These are phyloP conservation scores for Paracorniculantispora psalliotae DNA, from an alignment of 2,329 filamentous ascomycete genomes.

Conservation along the genomic window DNA sequence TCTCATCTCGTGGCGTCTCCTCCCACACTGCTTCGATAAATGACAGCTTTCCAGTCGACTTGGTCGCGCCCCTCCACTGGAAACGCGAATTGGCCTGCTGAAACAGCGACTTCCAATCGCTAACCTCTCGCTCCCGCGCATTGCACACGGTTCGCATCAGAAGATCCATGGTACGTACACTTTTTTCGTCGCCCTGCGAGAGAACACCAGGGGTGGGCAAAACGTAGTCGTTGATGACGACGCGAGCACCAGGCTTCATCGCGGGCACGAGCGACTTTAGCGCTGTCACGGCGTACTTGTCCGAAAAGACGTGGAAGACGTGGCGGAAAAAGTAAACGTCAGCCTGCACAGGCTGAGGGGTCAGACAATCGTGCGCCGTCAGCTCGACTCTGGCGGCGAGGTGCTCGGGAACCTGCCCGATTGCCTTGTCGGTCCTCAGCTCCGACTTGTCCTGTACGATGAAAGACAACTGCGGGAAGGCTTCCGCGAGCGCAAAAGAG, in stretches of 20 bases:
- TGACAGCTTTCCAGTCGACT: conserved; percentile 27
- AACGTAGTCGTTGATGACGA: conserved; percentile 35
- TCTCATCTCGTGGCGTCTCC: neutral
- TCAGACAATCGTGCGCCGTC: conserved; percentile 49
- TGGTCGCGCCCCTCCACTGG: conserved; percentile 27
- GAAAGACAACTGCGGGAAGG: conserved; percentile 30
- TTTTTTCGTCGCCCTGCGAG: conserved; percentile 31
- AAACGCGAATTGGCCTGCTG: conserved; percentile 32
- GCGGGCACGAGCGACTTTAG: conserved; percentile 42
- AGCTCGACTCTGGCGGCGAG: conserved; percentile 32
- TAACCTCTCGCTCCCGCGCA: conserved; percentile 38
- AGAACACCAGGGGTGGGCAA: conserved; percentile 28
- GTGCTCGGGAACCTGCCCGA: conserved; percentile 26
- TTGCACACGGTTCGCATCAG: conserved; percentile 44
- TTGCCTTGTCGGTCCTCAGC: conserved; percentile 32
- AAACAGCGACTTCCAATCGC: conserved; percentile 40
- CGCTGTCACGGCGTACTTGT: conserved; percentile 40
- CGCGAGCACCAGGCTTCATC: conserved; percentile 42
- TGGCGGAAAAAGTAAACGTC: conserved; percentile 51
- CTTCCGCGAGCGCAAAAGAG: conserved; percentile 19
- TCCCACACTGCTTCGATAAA: conserved; percentile 34
- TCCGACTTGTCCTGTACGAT: conserved; percentile 45
- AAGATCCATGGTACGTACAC: conserved; percentile 38
- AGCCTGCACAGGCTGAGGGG: conserved; percentile 43
- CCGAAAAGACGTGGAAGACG: conserved; percentile 54